These are phyloP conservation scores for Penicillium soppii DNA, from an alignment of 495 filamentous ascomycete species.

Conservation along the genomic window DNA sequence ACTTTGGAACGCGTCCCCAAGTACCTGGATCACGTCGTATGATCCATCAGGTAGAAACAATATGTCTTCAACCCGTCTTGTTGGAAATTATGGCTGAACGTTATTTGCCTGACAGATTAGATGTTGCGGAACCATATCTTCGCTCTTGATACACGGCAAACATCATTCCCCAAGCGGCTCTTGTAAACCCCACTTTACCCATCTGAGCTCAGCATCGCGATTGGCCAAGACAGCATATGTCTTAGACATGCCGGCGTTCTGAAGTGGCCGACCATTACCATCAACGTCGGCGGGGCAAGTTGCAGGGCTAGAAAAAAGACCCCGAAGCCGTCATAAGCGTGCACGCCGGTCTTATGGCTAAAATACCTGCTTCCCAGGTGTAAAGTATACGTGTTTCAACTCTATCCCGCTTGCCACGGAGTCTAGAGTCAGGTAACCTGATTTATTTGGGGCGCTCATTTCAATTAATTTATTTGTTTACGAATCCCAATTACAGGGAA, in stretches of 20 bases:
- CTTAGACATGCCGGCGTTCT: not conserved
- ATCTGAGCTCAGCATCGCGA: not conserved
- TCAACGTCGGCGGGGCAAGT: conserved; percentile 2
- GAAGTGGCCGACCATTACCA: not conserved
- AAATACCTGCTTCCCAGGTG: not conserved
- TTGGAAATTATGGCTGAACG: not conserved
- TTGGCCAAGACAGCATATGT: not conserved
- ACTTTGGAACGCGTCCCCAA: not conserved
- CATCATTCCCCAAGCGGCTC: not conserved
- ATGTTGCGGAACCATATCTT: not conserved
- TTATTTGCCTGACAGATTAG: not conserved
- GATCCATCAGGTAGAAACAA: not conserved
- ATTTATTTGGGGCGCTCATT: conserved; percentile 4
- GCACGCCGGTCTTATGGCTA: not conserved
- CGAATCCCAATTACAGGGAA: not conserved
- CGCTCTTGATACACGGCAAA: not conserved
- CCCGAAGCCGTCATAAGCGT: not conserved
- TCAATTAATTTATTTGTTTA: not conserved
- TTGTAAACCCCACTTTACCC: not conserved
- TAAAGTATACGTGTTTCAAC: not conserved
- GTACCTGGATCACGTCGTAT: not conserved
- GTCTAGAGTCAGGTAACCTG: not conserved
- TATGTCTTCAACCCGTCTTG: not conserved
- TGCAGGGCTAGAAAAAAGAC: not conserved
- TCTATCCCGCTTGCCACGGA: not conserved